phyloP scores from a whole-genome alignment of 73 alveolate species.

The Paramecium sonneborni region DNA sequence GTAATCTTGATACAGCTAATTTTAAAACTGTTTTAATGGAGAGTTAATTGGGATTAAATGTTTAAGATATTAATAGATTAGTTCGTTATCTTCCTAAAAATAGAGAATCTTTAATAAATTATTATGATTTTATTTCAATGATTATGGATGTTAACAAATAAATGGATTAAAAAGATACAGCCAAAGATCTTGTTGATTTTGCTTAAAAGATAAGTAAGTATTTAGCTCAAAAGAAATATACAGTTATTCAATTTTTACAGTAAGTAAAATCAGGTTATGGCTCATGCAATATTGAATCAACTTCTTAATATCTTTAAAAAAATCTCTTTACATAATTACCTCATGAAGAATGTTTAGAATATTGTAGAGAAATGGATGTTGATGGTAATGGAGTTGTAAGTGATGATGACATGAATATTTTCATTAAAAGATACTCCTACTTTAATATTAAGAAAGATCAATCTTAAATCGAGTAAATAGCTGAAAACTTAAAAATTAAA shows the following conservation, averaged over 20 bases:
- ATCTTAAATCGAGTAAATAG: conserved; percentile 28
- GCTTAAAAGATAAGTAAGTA: conserved; percentile 60
- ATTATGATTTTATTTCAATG: conserved; percentile 55
- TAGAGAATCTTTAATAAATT: conserved; percentile 49
- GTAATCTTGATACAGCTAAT: conserved; percentile 65
- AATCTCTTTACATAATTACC: neutral
- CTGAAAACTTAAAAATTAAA: neutral
- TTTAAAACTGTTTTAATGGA: conserved; percentile 65
- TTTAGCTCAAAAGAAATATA: neutral
- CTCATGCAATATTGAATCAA: conserved; percentile 15
- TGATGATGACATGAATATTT: conserved; percentile 54
- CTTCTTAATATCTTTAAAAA: conserved; percentile 29
- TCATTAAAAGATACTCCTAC: conserved; percentile 58
- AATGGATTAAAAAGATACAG: conserved; percentile 60
- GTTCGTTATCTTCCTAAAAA: conserved; percentile 62
- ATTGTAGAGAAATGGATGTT: conserved; percentile 61
- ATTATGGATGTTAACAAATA: conserved; percentile 56
- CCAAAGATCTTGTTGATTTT: conserved; percentile 60
- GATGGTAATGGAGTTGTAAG: conserved; percentile 65
- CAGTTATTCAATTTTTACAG: conserved; percentile 47
- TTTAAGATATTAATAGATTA: conserved; percentile 64
- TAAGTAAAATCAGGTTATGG: conserved; percentile 57
- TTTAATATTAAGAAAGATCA: conserved; percentile 49
- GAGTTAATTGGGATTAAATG: conserved; percentile 54
- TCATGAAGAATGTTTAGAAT: conserved; percentile 48